Percentiles rank a stretch among this genome's conserved stretches.
Evolutionary conservation across 2,329 filamentous ascomycete species (phyloP).

Genomic region (Verticillium isaacii): DNA sequence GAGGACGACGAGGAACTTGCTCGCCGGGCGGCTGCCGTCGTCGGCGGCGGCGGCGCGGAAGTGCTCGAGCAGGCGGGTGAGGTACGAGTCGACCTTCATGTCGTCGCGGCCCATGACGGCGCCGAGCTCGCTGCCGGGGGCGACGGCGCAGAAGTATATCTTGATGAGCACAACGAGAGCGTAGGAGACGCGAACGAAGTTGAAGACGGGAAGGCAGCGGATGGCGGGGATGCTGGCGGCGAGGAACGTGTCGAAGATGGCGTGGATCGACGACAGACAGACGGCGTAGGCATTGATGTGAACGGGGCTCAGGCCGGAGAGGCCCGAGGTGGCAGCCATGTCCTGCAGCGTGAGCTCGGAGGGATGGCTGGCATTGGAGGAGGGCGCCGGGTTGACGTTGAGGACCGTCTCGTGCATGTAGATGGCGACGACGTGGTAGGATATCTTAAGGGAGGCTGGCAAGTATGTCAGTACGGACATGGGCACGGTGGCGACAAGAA

Average conservation of each 20-base stretch:
- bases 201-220: conserved; percentile 64
- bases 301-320: conserved; percentile 38
- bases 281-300: conserved; percentile 63
- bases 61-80: conserved; percentile 65
- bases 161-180: conserved; percentile 69
- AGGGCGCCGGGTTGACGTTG: conserved; percentile 55
- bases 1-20: conserved; percentile 68
- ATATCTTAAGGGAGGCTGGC: conserved; percentile 57
- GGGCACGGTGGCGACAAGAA: background rate
- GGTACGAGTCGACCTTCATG: conserved; percentile 60
- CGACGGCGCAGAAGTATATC: conserved; percentile 63
- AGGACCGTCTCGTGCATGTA: conserved; percentile 75
- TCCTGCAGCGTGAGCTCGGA: background rate
- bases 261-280: conserved; percentile 63
- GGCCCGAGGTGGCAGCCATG: conserved; percentile 18
- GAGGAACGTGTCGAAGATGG: conserved; percentile 61
- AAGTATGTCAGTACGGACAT: conserved; percentile 10
- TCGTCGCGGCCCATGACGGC: conserved; percentile 63
- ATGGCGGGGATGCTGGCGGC: conserved; percentile 54
- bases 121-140: conserved; percentile 61
- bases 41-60: conserved; percentile 60
- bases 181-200: conserved; percentile 68
- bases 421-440: conserved; percentile 61
- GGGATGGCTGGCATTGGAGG: conserved; percentile 38
- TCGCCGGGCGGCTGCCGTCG: conserved; percentile 59